Evolutionary conservation across 805 yeast species (phyloP), one percentile per base, ranked within the genome.

Genomic region (Schwanniomyces yamadae): DNA sequence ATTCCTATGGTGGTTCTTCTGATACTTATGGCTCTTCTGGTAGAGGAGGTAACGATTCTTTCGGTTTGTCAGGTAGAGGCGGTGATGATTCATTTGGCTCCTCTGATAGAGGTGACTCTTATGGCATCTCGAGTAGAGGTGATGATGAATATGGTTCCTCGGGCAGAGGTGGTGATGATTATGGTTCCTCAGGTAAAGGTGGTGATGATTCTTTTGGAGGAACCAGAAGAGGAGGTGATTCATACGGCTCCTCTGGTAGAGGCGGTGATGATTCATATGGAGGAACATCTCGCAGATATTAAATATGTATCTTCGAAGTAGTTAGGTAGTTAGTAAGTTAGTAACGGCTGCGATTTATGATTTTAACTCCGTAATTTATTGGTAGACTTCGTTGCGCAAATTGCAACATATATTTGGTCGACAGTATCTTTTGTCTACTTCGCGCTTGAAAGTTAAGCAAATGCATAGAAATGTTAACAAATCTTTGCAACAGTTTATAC

Each of bases 111-210:
- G 31, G 39, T 22, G 41, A 41, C 32, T 37, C 42, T 10, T 42
- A 40, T 15, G 49, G 47, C 10, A 41, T 50, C 20, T 41, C 44
- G 29, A 39, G 44, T 13, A n/a, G 29, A n/a, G 38, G 36, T 16
- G 33, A 34, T 25, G 45, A 57, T 4, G 12, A 15, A 8, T 56
- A 55, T 37, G 60, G 62, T n/a, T 37, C 44, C 13, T 39, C 45
- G 6, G 34, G 33, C 40, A 22, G 41, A 13, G 43, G 31, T 19
- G 41, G 39, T 11, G 27, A 31, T 13, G 48, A 33, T 18, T 47
- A 39, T 20, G 40, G 44, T 15, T 34, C 38, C 12, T 31, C 34
- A 11, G 29, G 29, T 18, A 16, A 24, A n/a, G 35, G 29, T 18
- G 23, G 20, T 31, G 34, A 34, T 27, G 50, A 46, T 39, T 41